Evolutionary conservation across 2,329 filamentous ascomycete species (phyloP).

Genomic region (Colletotrichum viniferum): DNA sequence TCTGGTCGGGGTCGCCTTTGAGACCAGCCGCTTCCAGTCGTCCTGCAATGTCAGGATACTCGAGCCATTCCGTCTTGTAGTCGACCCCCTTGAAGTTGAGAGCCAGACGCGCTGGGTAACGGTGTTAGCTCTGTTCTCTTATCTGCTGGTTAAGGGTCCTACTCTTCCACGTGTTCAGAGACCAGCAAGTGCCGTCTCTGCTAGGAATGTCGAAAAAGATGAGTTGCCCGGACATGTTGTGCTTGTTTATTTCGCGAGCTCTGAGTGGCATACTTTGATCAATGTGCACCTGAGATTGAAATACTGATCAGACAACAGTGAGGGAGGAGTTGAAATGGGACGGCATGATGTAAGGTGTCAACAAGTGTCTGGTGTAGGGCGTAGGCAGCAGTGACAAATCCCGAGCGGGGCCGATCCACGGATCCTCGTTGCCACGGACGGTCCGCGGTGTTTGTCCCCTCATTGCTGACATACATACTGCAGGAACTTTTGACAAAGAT

Average conservation of each 20-base stretch:
- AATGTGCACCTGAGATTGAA: not conserved
- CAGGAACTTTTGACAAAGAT: not conserved
- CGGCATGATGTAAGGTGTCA: not conserved
- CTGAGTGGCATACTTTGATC: not conserved
- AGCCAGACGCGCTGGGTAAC: slow-evolving; percentile 60
- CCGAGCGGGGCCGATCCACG: not conserved
- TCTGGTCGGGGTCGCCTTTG: slow-evolving; percentile 46
- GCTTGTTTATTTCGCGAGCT: not conserved
- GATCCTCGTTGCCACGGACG: not conserved
- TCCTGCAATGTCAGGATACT: slow-evolving; percentile 69
- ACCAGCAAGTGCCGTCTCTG: slow-evolving; percentile 57
- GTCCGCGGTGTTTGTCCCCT: not conserved
- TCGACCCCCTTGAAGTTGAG: slow-evolving; percentile 72
- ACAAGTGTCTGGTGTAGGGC: not conserved
- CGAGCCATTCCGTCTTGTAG: slow-evolving; percentile 72
- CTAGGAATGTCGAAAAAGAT: slow-evolving; percentile 66
- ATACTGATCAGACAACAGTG: too few relatives aligned
- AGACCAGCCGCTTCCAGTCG: slow-evolving; percentile 51
- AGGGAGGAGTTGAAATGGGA: not conserved
- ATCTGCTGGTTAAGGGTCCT: slow-evolving; percentile 17
- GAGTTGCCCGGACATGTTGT: slow-evolving; percentile 33
- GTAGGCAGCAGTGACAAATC: not conserved
- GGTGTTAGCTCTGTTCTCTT: not conserved
- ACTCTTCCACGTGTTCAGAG: slow-evolving; percentile 76
- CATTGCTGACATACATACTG: not conserved